These are phyloP conservation scores for Apophysomyces variabilis DNA, from an alignment of 371 early-diverging fungal genomes.

Conservation along the genomic window DNA sequence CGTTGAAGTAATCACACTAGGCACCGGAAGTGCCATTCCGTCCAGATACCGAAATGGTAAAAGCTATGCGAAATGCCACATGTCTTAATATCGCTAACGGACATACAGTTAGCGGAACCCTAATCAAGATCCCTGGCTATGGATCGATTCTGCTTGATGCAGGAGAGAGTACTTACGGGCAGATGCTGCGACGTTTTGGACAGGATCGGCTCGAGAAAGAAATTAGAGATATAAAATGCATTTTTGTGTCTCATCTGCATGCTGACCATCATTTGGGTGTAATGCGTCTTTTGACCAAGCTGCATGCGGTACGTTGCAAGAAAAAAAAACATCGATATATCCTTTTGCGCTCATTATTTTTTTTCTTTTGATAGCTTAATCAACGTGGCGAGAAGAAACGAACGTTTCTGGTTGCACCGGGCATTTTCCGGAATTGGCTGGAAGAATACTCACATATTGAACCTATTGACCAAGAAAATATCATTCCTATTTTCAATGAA, in stretches of 20 bases:
- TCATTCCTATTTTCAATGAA: neutral
- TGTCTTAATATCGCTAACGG: conserved; percentile 13
- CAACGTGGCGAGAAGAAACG: conserved; percentile 8
- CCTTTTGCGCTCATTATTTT: neutral
- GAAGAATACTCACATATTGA: conserved; percentile 73
- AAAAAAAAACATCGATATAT: neutral
- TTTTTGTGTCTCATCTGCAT: conserved; percentile 98
- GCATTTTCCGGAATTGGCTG: conserved; percentile 64
- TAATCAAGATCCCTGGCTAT: conserved; percentile 66
- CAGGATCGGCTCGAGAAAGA: conserved; percentile 40
- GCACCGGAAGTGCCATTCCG: conserved; percentile 97
- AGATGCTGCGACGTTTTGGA: conserved; percentile 85
- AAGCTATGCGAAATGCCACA: neutral
- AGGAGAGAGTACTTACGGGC: conserved; percentile 98
- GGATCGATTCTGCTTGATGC: conserved; percentile 89
- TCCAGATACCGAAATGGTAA: conserved; percentile 96
- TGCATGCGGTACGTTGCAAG: conserved; percentile 53
- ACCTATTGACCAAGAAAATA: conserved; percentile 49
- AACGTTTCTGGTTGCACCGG: conserved; percentile 60
- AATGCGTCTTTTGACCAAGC: conserved; percentile 67
- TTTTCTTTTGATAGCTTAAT: neutral
- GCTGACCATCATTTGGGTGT: conserved; percentile 99
- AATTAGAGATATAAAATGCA: conserved; percentile 61
- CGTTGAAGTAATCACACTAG: conserved; percentile 75
- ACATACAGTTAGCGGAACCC: conserved; percentile 80